Conservation (phyloP, 805 yeast genomes). For the Lachancea mirantina region DNA sequence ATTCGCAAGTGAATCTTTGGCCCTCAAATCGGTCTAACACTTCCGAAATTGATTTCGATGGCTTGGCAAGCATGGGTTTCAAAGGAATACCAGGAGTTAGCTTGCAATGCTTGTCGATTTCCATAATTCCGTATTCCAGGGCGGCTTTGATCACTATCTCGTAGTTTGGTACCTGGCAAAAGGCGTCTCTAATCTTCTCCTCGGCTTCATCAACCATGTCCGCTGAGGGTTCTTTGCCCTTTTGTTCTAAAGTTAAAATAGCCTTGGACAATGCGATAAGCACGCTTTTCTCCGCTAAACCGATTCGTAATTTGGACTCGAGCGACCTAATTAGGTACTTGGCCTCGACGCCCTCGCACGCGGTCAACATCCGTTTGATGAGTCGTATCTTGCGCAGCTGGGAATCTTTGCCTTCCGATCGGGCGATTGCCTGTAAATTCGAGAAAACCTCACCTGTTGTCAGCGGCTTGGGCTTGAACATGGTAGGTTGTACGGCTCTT, state of each 20-base stretch:
- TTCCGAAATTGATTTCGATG: slow-evolving; percentile 90
- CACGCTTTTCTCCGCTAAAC: slow-evolving; percentile 90
- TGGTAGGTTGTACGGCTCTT: slow-evolving; percentile 77
- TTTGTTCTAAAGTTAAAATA: slow-evolving; percentile 53
- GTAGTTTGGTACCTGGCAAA: slow-evolving; percentile 85
- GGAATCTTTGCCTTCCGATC: slow-evolving; percentile 69
- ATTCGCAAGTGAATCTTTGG: slow-evolving; percentile 86
- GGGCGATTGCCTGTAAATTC: slow-evolving; percentile 70
- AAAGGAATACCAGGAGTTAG: slow-evolving; percentile 89
- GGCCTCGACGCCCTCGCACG: slow-evolving; percentile 82
- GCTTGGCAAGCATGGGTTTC: slow-evolving; percentile 97
- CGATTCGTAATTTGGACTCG: slow-evolving; percentile 89
- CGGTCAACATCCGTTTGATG: slow-evolving; percentile 77
- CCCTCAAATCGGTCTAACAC: slow-evolving; percentile 83
- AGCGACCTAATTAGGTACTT: slow-evolving; percentile 82
- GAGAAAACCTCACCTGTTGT: slow-evolving; percentile 67
- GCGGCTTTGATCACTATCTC: slow-evolving; percentile 66
- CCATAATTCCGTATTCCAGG: slow-evolving; percentile 57
- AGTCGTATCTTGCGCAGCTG: slow-evolving; percentile 70
- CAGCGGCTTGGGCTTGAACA: slow-evolving; percentile 86
- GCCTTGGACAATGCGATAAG: slow-evolving; percentile 81
- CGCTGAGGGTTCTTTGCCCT: slow-evolving; percentile 30
- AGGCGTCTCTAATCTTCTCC: slow-evolving; percentile 74
- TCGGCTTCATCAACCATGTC: slow-evolving; percentile 60
- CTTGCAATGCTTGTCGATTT: slow-evolving; percentile 59